Evolutionary conservation across 768 basidiomycete species (phyloP).

Genomic region (Tylopilus subfusipes): DNA sequence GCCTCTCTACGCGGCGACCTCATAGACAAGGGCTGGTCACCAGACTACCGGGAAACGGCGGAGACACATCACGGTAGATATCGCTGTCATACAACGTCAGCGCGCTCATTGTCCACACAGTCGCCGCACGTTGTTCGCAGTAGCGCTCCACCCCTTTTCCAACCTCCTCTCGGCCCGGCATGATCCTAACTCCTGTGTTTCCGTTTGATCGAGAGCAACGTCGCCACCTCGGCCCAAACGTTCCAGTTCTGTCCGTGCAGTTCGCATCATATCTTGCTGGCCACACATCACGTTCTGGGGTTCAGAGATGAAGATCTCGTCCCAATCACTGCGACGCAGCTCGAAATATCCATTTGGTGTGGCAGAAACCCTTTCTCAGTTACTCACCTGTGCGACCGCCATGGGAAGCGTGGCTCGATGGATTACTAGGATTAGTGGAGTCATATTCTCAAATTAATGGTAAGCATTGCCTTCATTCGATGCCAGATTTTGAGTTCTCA

Average conservation of each 20-base stretch:
- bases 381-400: neutral
- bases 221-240: neutral
- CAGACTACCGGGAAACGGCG: neutral
- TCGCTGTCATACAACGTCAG: constrained; percentile 13
- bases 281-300: neutral
- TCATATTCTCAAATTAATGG: too few relatives aligned
- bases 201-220: neutral
- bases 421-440: too few relatives aligned
- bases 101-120: constrained; percentile 7
- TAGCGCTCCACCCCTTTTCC: too few relatives aligned
- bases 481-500: too few relatives aligned
- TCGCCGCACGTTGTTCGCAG: constrained; percentile 12
- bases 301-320: neutral
- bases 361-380: neutral
- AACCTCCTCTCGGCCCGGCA: neutral
- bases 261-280: neutral
- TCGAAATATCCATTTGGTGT: neutral
- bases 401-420: too few relatives aligned
- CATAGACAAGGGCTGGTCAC: too few relatives aligned
- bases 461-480: too few relatives aligned
- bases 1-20: too few relatives aligned
- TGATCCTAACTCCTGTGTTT: neutral
- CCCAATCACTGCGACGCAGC: neutral
- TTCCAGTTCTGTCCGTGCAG: neutral
- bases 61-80: constrained; percentile 15